A percentile compares a stretch with the other conserved stretches of the same genome.
These are phyloP conservation scores for Talaromyces sp. DNA, from an alignment of 2,329 filamentous ascomycete genomes.

Conservation along the genomic window DNA sequence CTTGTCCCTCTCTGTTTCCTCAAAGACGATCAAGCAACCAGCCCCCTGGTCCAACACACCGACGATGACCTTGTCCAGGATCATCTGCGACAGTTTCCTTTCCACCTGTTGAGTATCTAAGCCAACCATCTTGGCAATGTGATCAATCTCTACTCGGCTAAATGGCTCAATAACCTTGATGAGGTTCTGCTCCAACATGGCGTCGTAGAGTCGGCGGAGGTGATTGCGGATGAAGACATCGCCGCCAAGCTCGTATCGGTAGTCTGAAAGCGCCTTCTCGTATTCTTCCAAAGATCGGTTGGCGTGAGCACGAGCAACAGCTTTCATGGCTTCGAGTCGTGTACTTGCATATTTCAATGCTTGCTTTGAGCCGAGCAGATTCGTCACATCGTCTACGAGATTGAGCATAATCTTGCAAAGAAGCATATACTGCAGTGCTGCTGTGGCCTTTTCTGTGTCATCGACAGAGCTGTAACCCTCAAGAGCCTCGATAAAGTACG, in stretches of 20 bases:
- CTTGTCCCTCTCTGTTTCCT: conserved; percentile 90
- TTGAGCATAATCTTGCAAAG: conserved; percentile 99
- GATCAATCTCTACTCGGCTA: conserved; percentile 91
- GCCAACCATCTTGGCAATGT: conserved; percentile 96
- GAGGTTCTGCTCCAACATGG: conserved; percentile 98
- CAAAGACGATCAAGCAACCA: conserved; percentile 95
- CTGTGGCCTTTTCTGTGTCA: conserved; percentile 84
- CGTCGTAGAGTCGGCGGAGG: conserved; percentile 91
- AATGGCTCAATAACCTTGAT: conserved; percentile 99
- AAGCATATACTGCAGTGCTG: conserved; percentile 97
- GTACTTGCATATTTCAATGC: conserved; percentile 94
- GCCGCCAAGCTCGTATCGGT: conserved; percentile 88
- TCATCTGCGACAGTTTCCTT: conserved; percentile 98
- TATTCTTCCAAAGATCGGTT: conserved; percentile 97
- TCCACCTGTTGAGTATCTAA: conserved; percentile 96
- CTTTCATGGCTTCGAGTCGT: conserved; percentile 98
- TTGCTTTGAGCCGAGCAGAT: conserved; percentile 92
- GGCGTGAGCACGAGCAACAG: conserved; percentile 89
- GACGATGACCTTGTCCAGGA: conserved; percentile 97
- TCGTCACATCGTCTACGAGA: conserved; percentile 90
- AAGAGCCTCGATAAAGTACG: conserved; percentile 98
- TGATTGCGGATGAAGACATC: conserved; percentile 97
- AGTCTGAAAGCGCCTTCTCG: conserved; percentile 84
- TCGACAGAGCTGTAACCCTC: conserved; percentile 96
- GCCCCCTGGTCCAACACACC: conserved; percentile 95